Evolutionary conservation across 2,329 filamentous ascomycete species (phyloP).

Genomic region (Emergomyces pasteurianus): DNA sequence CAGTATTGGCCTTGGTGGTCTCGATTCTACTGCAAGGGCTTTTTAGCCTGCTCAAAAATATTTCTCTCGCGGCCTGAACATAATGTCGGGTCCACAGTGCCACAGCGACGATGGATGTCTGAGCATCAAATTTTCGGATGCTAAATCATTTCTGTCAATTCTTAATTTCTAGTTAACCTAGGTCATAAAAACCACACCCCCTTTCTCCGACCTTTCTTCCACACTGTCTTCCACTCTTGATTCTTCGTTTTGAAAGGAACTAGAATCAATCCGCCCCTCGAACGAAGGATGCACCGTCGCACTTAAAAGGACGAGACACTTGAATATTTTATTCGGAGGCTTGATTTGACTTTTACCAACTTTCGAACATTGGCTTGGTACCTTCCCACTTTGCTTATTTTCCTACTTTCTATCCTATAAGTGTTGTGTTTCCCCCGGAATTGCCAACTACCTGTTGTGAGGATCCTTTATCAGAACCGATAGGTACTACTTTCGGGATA

Average conservation of each 20-base stretch:
- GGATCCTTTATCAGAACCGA: not conserved
- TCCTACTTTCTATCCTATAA: not conserved
- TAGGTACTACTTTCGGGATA: not conserved
- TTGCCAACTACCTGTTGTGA: not conserved
- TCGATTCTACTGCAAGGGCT: not conserved
- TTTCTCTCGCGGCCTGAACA: not conserved
- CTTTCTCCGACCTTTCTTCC: not conserved
- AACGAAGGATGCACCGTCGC: not conserved
- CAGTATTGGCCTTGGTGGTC: not conserved
- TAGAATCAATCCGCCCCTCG: not conserved
- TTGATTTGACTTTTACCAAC: not conserved
- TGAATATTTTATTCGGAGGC: not conserved
- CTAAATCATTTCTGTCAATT: not conserved
- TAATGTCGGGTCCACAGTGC: not conserved
- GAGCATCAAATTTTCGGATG: not conserved
- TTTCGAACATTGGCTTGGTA: not conserved
- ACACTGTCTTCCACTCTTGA: not conserved
- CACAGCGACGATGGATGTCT: constrained; percentile 1
- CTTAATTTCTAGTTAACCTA: not conserved
- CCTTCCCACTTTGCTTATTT: not conserved
- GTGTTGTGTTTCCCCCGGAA: not conserved
- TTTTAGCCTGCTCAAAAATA: not conserved
- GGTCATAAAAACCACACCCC: constrained; percentile 1
- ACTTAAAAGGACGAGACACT: not conserved
- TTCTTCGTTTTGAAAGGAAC: not conserved